Conservation (phyloP, 768 basidiomycete genomes). For the Butyriboletus loyo region DNA sequence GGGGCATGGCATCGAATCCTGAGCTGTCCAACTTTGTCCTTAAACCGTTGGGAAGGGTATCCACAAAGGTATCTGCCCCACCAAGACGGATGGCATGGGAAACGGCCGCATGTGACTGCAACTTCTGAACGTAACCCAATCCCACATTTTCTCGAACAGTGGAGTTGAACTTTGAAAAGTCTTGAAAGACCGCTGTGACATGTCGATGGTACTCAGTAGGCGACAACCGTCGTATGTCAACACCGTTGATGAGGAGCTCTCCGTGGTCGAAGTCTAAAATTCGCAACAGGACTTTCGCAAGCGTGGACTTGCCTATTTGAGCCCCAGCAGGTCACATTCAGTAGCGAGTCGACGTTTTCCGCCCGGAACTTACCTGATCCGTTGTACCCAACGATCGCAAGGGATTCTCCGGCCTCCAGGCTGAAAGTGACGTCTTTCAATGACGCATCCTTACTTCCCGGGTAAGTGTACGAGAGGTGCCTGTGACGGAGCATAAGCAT, state of each 20-base stretch:
- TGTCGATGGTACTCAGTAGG: conserved; percentile 73
- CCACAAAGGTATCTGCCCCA: conserved; percentile 64
- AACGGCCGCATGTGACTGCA: conserved; percentile 55
- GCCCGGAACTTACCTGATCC: conserved; percentile 59
- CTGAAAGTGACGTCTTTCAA: conserved; percentile 67
- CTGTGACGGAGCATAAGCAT: conserved; percentile 33
- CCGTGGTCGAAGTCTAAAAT: conserved; percentile 76
- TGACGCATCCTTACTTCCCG: conserved; percentile 65
- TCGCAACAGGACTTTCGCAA: conserved; percentile 77
- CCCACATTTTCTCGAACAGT: conserved; percentile 83
- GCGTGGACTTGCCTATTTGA: conserved; percentile 77
- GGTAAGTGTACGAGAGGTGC: conserved; percentile 74
- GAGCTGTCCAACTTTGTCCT: conserved; percentile 68
- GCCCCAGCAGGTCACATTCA: conserved; percentile 4
- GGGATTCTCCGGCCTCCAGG: conserved; percentile 69
- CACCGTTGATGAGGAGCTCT: conserved; percentile 63
- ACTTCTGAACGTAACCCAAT: conserved; percentile 67
- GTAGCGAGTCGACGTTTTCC: conserved; percentile 7
- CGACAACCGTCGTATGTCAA: conserved; percentile 61
- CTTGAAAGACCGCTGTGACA: conserved; percentile 81
- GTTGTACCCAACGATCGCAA: conserved; percentile 85
- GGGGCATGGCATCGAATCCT: conserved; percentile 50
- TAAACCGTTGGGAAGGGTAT: conserved; percentile 66
- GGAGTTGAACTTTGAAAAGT: conserved; percentile 76
- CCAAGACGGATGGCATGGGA: conserved; percentile 66